Evolutionary conservation across 805 yeast genomes (phyloP).

Genomic region (Candida berthetii): DNA sequence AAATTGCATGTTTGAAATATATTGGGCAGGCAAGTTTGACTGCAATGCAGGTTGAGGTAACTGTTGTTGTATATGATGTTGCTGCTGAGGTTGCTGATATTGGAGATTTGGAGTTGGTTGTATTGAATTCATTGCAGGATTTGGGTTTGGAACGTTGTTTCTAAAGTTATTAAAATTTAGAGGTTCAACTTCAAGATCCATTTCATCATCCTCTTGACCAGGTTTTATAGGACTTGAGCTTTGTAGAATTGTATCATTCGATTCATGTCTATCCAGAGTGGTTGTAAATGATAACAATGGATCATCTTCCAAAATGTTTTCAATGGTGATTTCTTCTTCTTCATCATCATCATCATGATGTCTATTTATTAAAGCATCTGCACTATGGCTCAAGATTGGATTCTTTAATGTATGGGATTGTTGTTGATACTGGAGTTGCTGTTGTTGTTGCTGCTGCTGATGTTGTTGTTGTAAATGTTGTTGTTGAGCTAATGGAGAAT

Average conservation of each 20-base stretch:
- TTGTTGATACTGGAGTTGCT: constrained; percentile 1
- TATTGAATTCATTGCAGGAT: too few relatives aligned
- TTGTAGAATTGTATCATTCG: constrained; percentile 21
- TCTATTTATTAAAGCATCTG: background rate
- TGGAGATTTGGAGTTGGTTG: background rate
- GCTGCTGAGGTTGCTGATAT: constrained; percentile 12
- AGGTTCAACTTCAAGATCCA: constrained; percentile 5
- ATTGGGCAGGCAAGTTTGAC: background rate
- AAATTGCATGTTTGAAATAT: background rate
- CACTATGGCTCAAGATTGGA: background rate
- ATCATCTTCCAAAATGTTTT: constrained; percentile 19
- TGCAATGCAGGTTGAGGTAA: constrained; percentile 1
- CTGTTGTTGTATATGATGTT: constrained; percentile 7
- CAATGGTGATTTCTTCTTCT: constrained; percentile 14
- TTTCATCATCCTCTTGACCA: constrained; percentile 10
- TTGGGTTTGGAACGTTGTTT: constrained; percentile 3
- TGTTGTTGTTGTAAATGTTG: constrained; percentile 1
- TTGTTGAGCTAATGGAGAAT: constrained; percentile 1
- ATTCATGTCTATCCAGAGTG: constrained; percentile 18
- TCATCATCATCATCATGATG: background rate
- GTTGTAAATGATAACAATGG: constrained; percentile 19
- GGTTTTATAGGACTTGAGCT: constrained; percentile 12
- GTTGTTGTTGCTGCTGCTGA: constrained; percentile 4
- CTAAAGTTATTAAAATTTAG: constrained; percentile 5
- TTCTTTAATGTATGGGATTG: background rate